A percentile compares a stretch with the other conserved stretches of the same genome.
Evolutionary conservation across 2,329 filamentous ascomycete species (phyloP).

Genomic region (Cladobotryum mycophilum): DNA sequence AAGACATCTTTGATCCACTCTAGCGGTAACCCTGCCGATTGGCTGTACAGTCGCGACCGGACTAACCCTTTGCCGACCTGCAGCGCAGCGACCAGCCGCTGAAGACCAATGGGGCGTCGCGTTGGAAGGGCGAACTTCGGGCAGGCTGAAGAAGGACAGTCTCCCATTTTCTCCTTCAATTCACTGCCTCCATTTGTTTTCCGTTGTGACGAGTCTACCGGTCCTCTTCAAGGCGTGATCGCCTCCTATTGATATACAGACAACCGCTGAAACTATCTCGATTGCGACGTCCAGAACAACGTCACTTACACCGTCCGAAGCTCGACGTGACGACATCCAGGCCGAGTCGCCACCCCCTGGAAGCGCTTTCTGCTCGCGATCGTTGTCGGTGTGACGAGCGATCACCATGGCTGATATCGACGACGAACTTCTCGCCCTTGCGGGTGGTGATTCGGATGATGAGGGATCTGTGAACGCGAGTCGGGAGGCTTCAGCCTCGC

Average conservation of each 20-base stretch:
- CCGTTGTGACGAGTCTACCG: not conserved
- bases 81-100: not conserved
- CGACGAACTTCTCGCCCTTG: slow-evolving; percentile 87
- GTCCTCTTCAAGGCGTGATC: not conserved
- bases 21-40: slow-evolving; percentile 8
- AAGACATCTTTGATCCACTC: not conserved
- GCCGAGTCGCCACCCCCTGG: not conserved
- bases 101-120: not conserved
- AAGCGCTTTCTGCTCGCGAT: not conserved
- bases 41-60: slow-evolving; percentile 2
- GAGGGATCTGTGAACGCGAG: slow-evolving; percentile 49
- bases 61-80: slow-evolving; percentile 12
- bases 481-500: slow-evolving; percentile 50
- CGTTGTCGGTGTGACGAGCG: not conserved
- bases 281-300: not conserved
- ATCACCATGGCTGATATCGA: slow-evolving; percentile 80
- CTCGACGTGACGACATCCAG: not conserved
- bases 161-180: not conserved
- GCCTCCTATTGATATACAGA: not conserved
- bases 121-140: not conserved
- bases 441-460: slow-evolving; percentile 67
- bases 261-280: not conserved
- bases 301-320: not conserved
- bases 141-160: not conserved
- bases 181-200: not conserved